Evolutionary conservation across 163 green algal genomes (phyloP).

Genomic region (Chlorella variabilis): DNA sequence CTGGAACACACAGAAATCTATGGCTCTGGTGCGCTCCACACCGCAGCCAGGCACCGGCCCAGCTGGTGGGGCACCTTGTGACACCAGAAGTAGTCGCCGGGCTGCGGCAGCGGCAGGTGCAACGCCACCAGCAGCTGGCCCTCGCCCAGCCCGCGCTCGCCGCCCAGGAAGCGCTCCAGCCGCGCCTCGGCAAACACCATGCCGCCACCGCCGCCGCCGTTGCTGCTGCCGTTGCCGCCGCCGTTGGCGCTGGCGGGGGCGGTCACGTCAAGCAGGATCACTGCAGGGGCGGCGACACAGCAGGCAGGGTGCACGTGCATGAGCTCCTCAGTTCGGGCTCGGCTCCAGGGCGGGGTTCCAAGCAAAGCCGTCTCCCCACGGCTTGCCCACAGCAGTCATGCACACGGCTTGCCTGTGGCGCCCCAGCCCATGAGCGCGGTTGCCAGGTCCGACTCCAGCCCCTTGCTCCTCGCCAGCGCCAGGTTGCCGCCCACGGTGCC

Average conservation of each 20-base stretch:
- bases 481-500: constrained; percentile 81
- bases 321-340: no score
- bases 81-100: constrained; percentile 46
- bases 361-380: background rate
- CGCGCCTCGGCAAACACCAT: background rate
- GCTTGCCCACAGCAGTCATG: background rate
- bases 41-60: no score
- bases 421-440: constrained; percentile 64
- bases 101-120: background rate
- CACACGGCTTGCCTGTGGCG: constrained; percentile 22
- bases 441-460: constrained; percentile 72
- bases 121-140: constrained; percentile 4
- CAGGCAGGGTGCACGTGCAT: no score
- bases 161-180: background rate
- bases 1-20: no score
- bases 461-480: constrained; percentile 47
- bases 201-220: no score
- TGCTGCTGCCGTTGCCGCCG: background rate
- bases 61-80: constrained; percentile 11
- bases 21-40: no score
- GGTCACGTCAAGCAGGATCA: background rate
- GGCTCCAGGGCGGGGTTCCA: no score
- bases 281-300: background rate
- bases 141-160: background rate
- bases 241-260: background rate